Evolutionary conservation across 1,284 basidiomycete genomes (phyloP), one percentile per base, ranked within the genome.

Genomic region (Volvariella volvacea): DNA sequence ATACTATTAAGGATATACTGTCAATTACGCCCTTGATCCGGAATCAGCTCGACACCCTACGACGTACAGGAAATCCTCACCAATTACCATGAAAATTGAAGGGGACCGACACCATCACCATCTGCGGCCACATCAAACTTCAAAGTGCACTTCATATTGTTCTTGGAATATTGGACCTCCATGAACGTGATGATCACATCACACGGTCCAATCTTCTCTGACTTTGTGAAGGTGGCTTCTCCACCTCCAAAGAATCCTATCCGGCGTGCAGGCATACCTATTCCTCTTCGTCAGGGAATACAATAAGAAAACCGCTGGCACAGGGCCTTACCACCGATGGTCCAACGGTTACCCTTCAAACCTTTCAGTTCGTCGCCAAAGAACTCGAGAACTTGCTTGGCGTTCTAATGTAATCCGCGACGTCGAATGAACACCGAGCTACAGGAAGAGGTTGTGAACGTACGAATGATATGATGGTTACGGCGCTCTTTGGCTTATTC

Each of bases 151-250:
- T 71, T 70, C 57, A 69, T 60, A 41, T 55, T 60, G 50, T 67
- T 69, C 54, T 64, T 65, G 22, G 64, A 63, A 53, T 70, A 70
- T 46, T 58, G 65, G 39, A 70, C 60, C 32, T 68, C 61, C 37
- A 67, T 49, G 4, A 51, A 49, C 14, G 45, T 44, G 40, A 71
- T 61, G 31, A 53, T 36, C 20, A 66, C 59, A 44, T 64, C 62
- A 44, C 55, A 55, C 3, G 57, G 42, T 14, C 65, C 63, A 10
- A 55, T 48, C 47, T 68, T 69, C 19, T 57, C 43, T 3, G 66
- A 66, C 48, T 68, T 68, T 10, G 55, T 45, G 48, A 67, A 66
- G 1, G 49, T 51, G 2, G 57, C 53, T 2, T 55, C 52, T 14
- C 48, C 50, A 43, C 34, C 34, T 8, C 34, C 34, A 20, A 36